These are phyloP conservation scores for Calonectria hawksworthii DNA, from an alignment of 2,329 filamentous ascomycete species.

Conservation along the genomic window DNA sequence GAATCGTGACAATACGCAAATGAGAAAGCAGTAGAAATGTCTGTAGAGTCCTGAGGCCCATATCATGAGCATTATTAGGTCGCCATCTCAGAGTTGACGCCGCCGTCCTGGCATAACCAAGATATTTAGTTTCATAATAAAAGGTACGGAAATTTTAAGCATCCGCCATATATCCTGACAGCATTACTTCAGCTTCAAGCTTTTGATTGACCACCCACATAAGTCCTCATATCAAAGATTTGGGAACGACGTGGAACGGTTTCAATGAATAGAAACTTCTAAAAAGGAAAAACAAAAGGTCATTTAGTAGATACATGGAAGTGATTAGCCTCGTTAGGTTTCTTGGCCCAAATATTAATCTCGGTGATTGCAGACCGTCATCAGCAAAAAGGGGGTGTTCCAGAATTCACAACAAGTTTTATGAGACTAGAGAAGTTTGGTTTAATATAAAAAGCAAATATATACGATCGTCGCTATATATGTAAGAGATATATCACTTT, in stretches of 20 bases:
- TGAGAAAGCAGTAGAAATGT: background rate
- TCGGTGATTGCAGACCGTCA: background rate
- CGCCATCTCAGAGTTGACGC: background rate
- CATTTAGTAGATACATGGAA: background rate
- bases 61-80: background rate
- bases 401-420: background rate
- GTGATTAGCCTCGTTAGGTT: background rate
- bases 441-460: background rate
- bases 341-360: background rate
- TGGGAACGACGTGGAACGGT: background rate
- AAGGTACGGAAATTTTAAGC: background rate
- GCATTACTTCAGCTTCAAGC: background rate
- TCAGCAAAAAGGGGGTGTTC: background rate
- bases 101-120: background rate
- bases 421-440: background rate
- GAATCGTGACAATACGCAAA: background rate
- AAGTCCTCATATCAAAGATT: background rate
- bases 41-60: background rate
- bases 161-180: background rate
- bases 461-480: background rate
- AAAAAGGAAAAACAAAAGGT: background rate
- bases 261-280: background rate
- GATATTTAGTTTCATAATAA: background rate
- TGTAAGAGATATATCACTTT: background rate
- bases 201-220: background rate